These are phyloP conservation scores for Fremontodendron californicum DNA, from an alignment of 345 rosid genomes.

Conservation along the genomic window DNA sequence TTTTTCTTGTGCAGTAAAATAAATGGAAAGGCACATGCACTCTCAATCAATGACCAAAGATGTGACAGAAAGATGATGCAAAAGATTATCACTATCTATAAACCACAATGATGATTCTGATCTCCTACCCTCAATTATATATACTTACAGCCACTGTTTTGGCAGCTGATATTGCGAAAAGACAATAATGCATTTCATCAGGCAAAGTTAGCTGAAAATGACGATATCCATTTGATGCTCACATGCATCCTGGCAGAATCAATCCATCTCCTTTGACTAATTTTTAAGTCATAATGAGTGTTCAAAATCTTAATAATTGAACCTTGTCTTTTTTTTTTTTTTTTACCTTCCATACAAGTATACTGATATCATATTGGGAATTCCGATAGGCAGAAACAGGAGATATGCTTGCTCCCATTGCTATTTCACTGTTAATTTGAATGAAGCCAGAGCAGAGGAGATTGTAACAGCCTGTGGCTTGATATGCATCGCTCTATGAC, in stretches of 20 bases:
- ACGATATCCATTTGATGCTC: conserved; percentile 23
- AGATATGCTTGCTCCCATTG: conserved; percentile 95
- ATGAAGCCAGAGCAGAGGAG: conserved; percentile 92
- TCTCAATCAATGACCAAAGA: neutral
- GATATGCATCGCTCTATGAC: conserved; percentile 91
- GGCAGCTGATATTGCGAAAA: conserved; percentile 9
- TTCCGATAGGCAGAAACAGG: conserved; percentile 78
- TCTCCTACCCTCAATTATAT: conserved; percentile 4
- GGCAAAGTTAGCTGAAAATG: conserved; percentile 10
- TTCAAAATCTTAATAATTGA: neutral
- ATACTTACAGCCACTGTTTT: neutral
- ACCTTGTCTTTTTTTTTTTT: neutral
- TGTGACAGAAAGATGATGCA: conserved; percentile 6
- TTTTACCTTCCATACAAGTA: conserved; percentile 90
- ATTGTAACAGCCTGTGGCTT: conserved; percentile 97
- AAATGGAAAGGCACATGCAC: neutral
- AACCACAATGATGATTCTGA: conserved; percentile 25
- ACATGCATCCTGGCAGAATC: conserved; percentile 22
- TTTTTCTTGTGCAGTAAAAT: neutral
- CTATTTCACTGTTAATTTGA: conserved; percentile 85
- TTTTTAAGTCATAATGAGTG: neutral
- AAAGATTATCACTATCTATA: conserved; percentile 15
- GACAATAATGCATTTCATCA: conserved; percentile 14
- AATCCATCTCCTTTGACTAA: neutral
- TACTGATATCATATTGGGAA: conserved; percentile 88